Percentiles rank a stretch among this genome's conserved stretches.
Evolutionary conservation across 768 basidiomycete genomes (phyloP).

Genomic region (Gloeophyllum trabeum): DNA sequence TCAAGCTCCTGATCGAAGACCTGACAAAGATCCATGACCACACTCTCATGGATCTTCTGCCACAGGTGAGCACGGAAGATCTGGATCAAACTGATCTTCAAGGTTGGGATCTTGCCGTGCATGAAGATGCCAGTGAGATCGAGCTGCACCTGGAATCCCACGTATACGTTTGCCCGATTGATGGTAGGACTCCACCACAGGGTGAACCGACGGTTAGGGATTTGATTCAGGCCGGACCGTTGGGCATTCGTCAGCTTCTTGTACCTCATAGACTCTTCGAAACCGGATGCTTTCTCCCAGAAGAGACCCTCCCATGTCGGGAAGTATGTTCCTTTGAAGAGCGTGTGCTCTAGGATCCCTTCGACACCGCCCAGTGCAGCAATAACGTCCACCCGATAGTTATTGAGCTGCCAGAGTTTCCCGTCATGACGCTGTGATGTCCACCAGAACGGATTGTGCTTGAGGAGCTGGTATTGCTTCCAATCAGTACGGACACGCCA

Average conservation of each 20-base stretch:
- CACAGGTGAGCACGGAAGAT: conserved; percentile 99
- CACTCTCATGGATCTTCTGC: conserved; percentile 53
- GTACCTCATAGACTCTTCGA: conserved; percentile 94
- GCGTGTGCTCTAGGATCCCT: conserved; percentile 90
- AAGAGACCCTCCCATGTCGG: conserved; percentile 97
- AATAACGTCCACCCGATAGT: conserved; percentile 97
- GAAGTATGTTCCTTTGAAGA: conserved; percentile 98
- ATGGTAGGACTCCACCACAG: conserved; percentile 99
- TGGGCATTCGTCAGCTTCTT: conserved; percentile 98
- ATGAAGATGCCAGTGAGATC: conserved; percentile 97
- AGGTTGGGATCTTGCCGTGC: conserved; percentile 96
- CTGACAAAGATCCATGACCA: conserved; percentile 54
- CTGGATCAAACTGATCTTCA: conserved; percentile 98
- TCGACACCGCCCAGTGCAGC: conserved; percentile 96
- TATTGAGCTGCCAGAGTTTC: conserved; percentile 95
- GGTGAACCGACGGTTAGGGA: conserved; percentile 98
- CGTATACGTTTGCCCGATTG: conserved; percentile 98
- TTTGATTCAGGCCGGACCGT: conserved; percentile 94
- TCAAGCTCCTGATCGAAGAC: conserved; percentile 99
- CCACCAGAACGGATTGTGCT: conserved; percentile 94
- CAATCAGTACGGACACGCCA: conserved; percentile 98
- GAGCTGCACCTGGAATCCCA: conserved; percentile 99
- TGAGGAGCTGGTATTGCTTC: conserved; percentile 89
- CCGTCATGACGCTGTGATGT: conserved; percentile 95
- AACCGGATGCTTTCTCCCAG: conserved; percentile 98